These are phyloP conservation scores for Hepatocystis sp. DNA, from an alignment of 169 alveolate genomes.

Conservation along the genomic window DNA sequence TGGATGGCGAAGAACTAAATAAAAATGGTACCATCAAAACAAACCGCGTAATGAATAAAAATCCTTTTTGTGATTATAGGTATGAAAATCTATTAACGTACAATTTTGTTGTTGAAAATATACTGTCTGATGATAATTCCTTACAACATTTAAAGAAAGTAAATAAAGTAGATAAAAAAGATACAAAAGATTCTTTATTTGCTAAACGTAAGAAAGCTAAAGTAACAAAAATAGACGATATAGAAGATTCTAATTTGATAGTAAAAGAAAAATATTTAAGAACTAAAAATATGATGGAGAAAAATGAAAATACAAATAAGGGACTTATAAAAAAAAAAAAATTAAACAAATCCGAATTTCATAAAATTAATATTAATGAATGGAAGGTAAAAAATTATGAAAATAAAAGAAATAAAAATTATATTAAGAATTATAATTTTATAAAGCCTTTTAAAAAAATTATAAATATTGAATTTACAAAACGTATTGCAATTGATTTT, in stretches of 20 bases:
- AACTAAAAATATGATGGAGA: neutral
- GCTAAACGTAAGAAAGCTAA: slow-evolving; percentile 48
- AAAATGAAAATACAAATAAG: slow-evolving; percentile 8
- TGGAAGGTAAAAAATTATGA: slow-evolving; percentile 33
- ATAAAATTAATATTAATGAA: slow-evolving; percentile 41
- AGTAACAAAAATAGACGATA: slow-evolving; percentile 11
- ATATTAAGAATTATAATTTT: neutral
- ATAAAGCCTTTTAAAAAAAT: slow-evolving; percentile 19
- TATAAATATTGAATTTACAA: slow-evolving; percentile 51
- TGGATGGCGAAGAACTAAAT: too few relatives aligned
- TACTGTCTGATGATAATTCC: slow-evolving; percentile 48
- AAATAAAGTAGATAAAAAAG: slow-evolving; percentile 31
- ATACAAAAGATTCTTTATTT: slow-evolving; percentile 53
- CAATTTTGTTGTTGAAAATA: slow-evolving; percentile 51
- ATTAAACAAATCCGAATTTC: slow-evolving; percentile 39
- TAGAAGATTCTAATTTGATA: slow-evolving; percentile 14
- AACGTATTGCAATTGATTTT: slow-evolving; percentile 38
- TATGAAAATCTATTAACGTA: slow-evolving; percentile 24
- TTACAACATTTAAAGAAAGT: slow-evolving; percentile 37
- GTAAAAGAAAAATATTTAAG: slow-evolving; percentile 51
- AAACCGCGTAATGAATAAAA: too few relatives aligned
- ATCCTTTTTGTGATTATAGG: too few relatives aligned
- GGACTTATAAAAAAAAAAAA: neutral
- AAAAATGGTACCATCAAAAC: too few relatives aligned
- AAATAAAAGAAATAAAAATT: neutral